Evolutionary conservation across 257 asterid species (phyloP).

Genomic region (Solanum infundibuliforme): DNA sequence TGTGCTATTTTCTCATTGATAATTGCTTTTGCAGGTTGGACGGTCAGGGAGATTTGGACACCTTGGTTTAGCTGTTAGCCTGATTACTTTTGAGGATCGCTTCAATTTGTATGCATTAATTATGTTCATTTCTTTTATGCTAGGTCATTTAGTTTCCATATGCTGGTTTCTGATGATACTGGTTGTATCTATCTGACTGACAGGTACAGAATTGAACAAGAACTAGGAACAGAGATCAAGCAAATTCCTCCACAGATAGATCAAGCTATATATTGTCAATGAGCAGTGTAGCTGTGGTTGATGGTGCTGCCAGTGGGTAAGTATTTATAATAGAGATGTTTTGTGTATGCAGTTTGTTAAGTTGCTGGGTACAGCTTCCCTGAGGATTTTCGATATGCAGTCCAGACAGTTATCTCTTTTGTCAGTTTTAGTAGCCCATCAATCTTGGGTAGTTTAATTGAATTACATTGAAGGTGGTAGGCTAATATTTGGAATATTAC

Average conservation of each 20-base stretch:
- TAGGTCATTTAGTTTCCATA: background rate
- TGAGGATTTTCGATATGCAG: background rate
- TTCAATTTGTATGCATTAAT: constrained; percentile 56
- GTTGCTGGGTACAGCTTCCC: background rate
- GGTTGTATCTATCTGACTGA: background rate
- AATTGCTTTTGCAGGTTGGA: constrained; percentile 52
- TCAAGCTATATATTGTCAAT: background rate
- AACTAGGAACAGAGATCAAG: background rate
- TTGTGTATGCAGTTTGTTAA: background rate
- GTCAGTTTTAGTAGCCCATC: background rate
- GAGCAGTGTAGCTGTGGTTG: background rate
- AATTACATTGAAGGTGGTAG: background rate
- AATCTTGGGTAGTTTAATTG: background rate
- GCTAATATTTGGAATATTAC: background rate
- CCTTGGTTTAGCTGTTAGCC: constrained; percentile 88
- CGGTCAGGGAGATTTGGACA: constrained; percentile 93
- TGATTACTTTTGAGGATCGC: constrained; percentile 80
- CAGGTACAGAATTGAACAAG: background rate
- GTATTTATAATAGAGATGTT: background rate
- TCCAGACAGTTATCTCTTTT: background rate
- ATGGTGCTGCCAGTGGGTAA: background rate
- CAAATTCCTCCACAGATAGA: background rate
- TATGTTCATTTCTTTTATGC: background rate
- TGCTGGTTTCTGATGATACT: background rate
- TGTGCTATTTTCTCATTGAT: background rate